These are phyloP conservation scores for Pyrenochaeta sp. DNA, from an alignment of 2,329 filamentous ascomycete genomes.

Conservation along the genomic window DNA sequence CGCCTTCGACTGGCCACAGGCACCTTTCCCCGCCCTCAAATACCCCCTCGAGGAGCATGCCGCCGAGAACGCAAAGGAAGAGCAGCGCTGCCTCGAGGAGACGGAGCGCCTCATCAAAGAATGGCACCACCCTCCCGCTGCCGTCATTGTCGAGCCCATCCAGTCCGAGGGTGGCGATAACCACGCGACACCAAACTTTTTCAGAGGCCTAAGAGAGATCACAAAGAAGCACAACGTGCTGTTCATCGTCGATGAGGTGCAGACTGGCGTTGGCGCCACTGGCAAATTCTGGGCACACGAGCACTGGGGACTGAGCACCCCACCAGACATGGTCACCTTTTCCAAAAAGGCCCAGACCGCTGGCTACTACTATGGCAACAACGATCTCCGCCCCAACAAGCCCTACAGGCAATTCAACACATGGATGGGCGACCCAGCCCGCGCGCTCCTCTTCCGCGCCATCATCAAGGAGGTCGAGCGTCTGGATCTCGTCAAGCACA, in stretches of 20 bases:
- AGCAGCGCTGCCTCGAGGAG: conserved; percentile 81
- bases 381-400: conserved; percentile 84
- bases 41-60: conserved; percentile 85
- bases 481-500: conserved; percentile 80
- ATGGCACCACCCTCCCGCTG: conserved; percentile 81
- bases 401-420: conserved; percentile 97
- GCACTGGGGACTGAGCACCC: conserved; percentile 82
- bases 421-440: conserved; percentile 93
- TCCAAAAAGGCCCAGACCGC: conserved; percentile 95
- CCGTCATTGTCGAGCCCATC: conserved; percentile 87
- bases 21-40: conserved; percentile 83
- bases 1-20: conserved; percentile 94
- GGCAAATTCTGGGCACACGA: conserved; percentile 98
- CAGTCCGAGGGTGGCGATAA: conserved; percentile 96
- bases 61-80: conserved; percentile 82
- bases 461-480: conserved; percentile 84
- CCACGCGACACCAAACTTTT: conserved; percentile 88
- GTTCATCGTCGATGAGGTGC: conserved; percentile 92
- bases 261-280: conserved; percentile 91
- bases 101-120: conserved; percentile 82
- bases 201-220: conserved; percentile 80
- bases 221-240: conserved; percentile 81
- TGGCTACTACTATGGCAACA: conserved; percentile 89
- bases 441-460: conserved; percentile 83
- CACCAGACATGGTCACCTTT: conserved; percentile 94